Evolutionary conservation across 106 monocot species (phyloP).

Genomic region (Dioscorea zingiberensis): DNA sequence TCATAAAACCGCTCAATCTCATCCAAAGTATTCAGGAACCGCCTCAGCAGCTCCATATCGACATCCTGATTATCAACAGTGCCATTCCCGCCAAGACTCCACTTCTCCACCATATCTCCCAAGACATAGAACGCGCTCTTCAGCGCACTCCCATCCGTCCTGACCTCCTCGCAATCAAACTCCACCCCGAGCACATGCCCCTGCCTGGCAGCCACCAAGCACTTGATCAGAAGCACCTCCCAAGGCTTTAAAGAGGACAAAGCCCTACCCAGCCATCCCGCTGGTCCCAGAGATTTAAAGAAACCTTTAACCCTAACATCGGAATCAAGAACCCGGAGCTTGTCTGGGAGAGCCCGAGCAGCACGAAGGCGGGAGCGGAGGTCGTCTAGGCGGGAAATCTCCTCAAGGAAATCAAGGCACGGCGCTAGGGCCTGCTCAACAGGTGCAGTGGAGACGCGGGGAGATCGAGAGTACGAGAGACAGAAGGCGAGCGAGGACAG

Average conservation of each 20-base stretch:
- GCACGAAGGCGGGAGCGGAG: conserved; percentile 34
- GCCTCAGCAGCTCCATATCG: conserved; percentile 26
- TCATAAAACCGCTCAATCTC: conserved; percentile 77
- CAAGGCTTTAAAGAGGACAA: conserved; percentile 22
- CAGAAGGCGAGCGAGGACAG: conserved; percentile 1
- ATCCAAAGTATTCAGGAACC: conserved; percentile 44
- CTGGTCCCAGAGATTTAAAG: conserved; percentile 7
- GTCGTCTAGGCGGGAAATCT: conserved; percentile 48
- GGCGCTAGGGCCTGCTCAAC: conserved; percentile 41
- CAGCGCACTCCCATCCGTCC: conserved; percentile 30
- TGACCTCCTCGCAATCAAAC: conserved; percentile 8
- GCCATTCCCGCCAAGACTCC: conserved; percentile 35
- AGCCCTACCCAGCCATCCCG: conserved; percentile 4
- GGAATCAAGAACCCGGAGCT: conserved; percentile 42
- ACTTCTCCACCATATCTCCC: conserved; percentile 67
- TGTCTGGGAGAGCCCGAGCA: conserved; percentile 27
- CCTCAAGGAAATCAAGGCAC: conserved; percentile 35
- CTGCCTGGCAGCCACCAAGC: conserved; percentile 84
- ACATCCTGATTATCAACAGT: conserved; percentile 7
- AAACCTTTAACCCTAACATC: conserved; percentile 65
- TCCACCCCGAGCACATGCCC: conserved; percentile 63
- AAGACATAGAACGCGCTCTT: conserved; percentile 49
- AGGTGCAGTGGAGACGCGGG: conserved; percentile 40
- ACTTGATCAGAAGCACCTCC: conserved; percentile 63
- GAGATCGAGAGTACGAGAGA: conserved; percentile 5